Evolutionary conservation across 352 stramenopile species (phyloP), one percentile per base, ranked within the genome.

Genomic region (Elongisporangium senticosum): DNA sequence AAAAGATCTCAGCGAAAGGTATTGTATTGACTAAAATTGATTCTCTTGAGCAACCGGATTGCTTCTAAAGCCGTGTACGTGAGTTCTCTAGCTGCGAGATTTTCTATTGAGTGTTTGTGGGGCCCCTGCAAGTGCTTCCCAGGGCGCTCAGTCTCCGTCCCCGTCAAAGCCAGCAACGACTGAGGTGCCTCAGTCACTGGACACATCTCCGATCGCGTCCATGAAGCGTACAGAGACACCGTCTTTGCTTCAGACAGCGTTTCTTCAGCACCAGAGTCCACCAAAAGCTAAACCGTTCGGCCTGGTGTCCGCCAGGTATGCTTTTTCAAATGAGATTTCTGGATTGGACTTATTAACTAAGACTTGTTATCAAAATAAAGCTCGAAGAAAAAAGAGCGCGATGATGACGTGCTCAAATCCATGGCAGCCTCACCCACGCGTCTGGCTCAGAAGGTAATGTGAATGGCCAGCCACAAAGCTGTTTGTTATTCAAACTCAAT

Each of bases 1-100:
- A 69, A 89, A 40, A 58, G 83, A 59, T 88, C 81, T 0, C 74
- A 83, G 40, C 71, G 83, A 58, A 93, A 93, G 79, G 83, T 87
- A 50, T 4, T 56, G 10, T 14, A 53, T 52, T 20, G 13, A 61
- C 15, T 14, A 14, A 33, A n/a, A n/a, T 59, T 70, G 52, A 69
- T 39, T 26, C 6, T 21, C 15, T 37, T 54, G 26, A 8, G 24
- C 22, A 28, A 8, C 19, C 2, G 28, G 15, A 48, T 17, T 15
- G 13, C 39, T n/a, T 19, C 14, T 6, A 24, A 15, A 39, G 43
- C 22, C 11, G 49, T 26, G 3, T 55, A 2, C 4, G 14, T 48
- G 8, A 53, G 19, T 48, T 39, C 24, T 52, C 19, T 52, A 93
- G 83, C 67, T 93, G 14, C 79, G 74, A 58, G 83, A 93, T 39